These are phyloP conservation scores for Jimgerdemannia flammicorona DNA, from an alignment of 192 early-diverging fungal species.

Conservation along the genomic window DNA sequence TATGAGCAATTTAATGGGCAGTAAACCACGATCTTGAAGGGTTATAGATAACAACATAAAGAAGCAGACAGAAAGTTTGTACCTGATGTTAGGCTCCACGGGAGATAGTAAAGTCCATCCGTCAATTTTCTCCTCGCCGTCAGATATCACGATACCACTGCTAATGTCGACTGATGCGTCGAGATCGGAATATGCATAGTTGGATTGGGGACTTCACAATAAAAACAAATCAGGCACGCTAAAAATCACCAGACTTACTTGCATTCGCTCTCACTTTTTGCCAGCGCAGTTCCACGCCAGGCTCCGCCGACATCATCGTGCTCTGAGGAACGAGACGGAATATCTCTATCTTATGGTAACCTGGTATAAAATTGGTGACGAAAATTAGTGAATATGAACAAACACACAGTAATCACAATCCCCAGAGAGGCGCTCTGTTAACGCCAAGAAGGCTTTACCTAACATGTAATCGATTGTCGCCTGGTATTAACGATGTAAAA, in stretches of 20 bases:
- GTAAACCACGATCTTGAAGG: no score
- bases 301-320: slow-evolving; percentile 30
- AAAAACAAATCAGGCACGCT: background rate
- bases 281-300: slow-evolving; percentile 31
- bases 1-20: no score
- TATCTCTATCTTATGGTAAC: slow-evolving; percentile 31
- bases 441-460: slow-evolving; percentile 12
- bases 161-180: slow-evolving; percentile 39
- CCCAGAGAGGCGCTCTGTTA: no score
- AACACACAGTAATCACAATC: background rate
- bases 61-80: slow-evolving; percentile 3
- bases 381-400: background rate
- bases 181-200: no score
- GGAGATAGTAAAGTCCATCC: slow-evolving; percentile 66
- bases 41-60: background rate
- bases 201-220: background rate
- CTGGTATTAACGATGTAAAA: slow-evolving; percentile 1
- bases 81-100: slow-evolving; percentile 42
- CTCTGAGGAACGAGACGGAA: slow-evolving; percentile 25
- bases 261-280: slow-evolving; percentile 37
- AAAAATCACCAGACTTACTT: slow-evolving; percentile 19
- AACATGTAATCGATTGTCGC: slow-evolving; percentile 53
- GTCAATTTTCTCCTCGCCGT: slow-evolving; percentile 53
- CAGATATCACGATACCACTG: slow-evolving; percentile 57
- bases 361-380: background rate